Conservation (phyloP, 805 yeast species). For the Debaryomyces tyrocola region DNA sequence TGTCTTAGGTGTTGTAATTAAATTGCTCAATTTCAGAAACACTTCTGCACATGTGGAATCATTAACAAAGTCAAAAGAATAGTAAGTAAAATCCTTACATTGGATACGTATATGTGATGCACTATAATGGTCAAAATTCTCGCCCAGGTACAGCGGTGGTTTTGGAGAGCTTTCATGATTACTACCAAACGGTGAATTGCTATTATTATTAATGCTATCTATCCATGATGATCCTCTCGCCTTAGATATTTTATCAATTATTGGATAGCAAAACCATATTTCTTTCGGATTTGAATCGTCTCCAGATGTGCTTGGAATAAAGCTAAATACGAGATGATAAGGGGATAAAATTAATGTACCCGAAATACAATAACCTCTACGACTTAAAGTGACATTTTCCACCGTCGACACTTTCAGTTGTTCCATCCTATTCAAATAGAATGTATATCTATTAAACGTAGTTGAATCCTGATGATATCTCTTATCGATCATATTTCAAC, state of each 20-base stretch:
- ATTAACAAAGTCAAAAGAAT: slow-evolving; percentile 71
- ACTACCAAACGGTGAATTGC: slow-evolving; percentile 3
- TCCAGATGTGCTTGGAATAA: slow-evolving; percentile 11
- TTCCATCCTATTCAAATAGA: slow-evolving; percentile 23
- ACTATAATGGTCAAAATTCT: slow-evolving; percentile 34
- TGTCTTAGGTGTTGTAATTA: slow-evolving; percentile 56
- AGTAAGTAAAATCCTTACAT: slow-evolving; percentile 82
- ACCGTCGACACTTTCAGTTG: slow-evolving; percentile 26
- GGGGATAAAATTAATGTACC: slow-evolving; percentile 40
- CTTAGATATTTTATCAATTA: slow-evolving; percentile 63
- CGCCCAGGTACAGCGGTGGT: slow-evolving; percentile 7
- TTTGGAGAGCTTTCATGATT: slow-evolving; percentile 6
- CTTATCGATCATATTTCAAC: too few species aligned
- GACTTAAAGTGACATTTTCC: slow-evolving; percentile 36
- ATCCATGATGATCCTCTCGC: slow-evolving; percentile 53
- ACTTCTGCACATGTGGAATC: slow-evolving; percentile 66
- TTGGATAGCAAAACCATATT: slow-evolving; percentile 90
- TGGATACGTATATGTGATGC: slow-evolving; percentile 63
- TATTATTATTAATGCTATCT: slow-evolving; percentile 10
- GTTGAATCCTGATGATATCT: too few species aligned
- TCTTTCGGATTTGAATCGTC: slow-evolving; percentile 45
- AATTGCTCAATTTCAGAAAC: slow-evolving; percentile 65
- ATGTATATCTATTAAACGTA: neutral
- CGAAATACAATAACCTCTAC: slow-evolving; percentile 36
- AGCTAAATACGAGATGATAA: slow-evolving; percentile 41